Evolutionary conservation across 805 yeast species (phyloP).

Genomic region (Lachancea thermotolerans): DNA sequence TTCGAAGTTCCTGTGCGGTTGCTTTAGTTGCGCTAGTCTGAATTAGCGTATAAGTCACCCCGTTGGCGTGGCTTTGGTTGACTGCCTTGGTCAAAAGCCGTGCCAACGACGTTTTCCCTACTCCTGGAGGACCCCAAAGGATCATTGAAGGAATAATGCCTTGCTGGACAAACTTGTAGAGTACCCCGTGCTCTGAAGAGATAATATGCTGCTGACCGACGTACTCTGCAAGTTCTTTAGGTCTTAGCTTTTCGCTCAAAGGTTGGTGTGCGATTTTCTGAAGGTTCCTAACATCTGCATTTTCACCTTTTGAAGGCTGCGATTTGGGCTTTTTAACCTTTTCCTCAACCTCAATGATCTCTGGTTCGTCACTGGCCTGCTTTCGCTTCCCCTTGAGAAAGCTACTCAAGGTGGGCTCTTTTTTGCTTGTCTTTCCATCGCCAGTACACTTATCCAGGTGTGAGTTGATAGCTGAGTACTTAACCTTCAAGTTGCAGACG

Average conservation of each 20-base stretch:
- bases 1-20: slow-evolving; percentile 49
- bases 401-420: slow-evolving; percentile 17
- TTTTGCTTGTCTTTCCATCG: not conserved
- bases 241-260: slow-evolving; percentile 79
- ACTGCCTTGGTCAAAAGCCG: slow-evolving; percentile 36
- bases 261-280: slow-evolving; percentile 36
- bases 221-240: slow-evolving; percentile 57
- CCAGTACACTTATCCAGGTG: slow-evolving; percentile 28
- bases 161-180: slow-evolving; percentile 55
- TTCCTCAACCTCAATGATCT: slow-evolving; percentile 3
- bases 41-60: slow-evolving; percentile 41
- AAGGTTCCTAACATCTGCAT: slow-evolving; percentile 20
- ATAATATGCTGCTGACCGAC: slow-evolving; percentile 83
- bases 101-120: slow-evolving; percentile 82
- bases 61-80: slow-evolving; percentile 4
- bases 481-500: slow-evolving; percentile 23
- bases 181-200: slow-evolving; percentile 50
- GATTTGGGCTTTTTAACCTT: not conserved
- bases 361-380: slow-evolving; percentile 1
- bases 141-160: slow-evolving; percentile 78
- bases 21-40: slow-evolving; percentile 83
- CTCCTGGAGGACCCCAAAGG: slow-evolving; percentile 95
- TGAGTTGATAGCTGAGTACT: slow-evolving; percentile 21
- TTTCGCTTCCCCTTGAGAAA: slow-evolving; percentile 12
- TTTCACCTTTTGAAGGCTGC: slow-evolving; percentile 5